A percentile compares a stretch with the other conserved stretches of the same genome.
These are phyloP conservation scores for Guadua angustifolia DNA, from an alignment of 176 grass and related monocot genomes.

Conservation along the genomic window DNA sequence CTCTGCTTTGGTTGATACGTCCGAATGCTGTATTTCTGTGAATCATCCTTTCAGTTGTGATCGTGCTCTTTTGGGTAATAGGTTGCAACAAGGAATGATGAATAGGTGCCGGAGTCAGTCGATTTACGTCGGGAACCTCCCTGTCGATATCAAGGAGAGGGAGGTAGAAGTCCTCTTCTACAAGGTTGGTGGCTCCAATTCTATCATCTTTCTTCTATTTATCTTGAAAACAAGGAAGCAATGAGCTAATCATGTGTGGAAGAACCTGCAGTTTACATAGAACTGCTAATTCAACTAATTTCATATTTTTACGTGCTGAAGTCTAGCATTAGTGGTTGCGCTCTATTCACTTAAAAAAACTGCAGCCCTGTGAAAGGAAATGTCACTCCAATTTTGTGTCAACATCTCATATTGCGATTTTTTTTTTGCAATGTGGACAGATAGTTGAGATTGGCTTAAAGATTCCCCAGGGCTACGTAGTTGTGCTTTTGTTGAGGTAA, in stretches of 20 bases:
- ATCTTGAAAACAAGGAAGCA: background rate
- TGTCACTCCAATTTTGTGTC: background rate
- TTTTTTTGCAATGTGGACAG: constrained; percentile 60
- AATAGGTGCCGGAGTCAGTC: constrained; percentile 64
- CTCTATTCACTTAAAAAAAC: background rate
- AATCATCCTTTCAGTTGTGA: background rate
- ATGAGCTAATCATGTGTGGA: background rate
- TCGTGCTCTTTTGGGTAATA: background rate
- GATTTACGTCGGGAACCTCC: constrained; percentile 81
- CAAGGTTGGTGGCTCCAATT: constrained; percentile 49
- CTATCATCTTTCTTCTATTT: background rate
- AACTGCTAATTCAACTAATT: background rate
- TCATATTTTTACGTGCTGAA: background rate
- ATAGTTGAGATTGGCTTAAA: constrained; percentile 75
- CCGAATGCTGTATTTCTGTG: background rate
- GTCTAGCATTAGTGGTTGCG: background rate
- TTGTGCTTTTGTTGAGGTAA: constrained; percentile 82
- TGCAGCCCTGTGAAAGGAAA: too few relatives aligned
- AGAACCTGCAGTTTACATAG: background rate
- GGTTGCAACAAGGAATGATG: constrained; percentile 55
- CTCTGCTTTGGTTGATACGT: background rate
- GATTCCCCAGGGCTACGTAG: constrained; percentile 72
- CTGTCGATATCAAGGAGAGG: constrained; percentile 72
- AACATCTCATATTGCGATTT: background rate
- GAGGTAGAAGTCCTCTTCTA: constrained; percentile 84